Base-by-base conservation (phyloP, 2,329 filamentous ascomycete species). In the Alternaria panax region DNA sequence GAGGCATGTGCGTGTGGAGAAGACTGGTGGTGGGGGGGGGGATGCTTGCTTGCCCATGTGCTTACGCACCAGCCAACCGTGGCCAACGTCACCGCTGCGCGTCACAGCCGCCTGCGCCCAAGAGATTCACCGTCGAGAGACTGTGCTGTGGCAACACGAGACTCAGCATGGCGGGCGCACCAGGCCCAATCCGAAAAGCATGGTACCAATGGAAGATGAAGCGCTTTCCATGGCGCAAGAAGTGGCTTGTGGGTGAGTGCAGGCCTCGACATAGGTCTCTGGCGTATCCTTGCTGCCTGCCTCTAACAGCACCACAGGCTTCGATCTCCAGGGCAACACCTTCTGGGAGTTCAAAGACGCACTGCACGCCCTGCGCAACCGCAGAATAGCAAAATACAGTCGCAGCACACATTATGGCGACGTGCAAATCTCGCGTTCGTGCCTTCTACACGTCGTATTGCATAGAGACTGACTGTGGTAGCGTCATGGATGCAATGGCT, bases 401-500 rank as follows among this genome's bases (percentile, higher is more conserved):
- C 79, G 79, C 7, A 78, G 79, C 62, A 83, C 82, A 8, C 85
- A 88, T 69, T 84, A 84, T 67, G 80, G 81, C 56, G 87, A 90
- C 69, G 84, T 89, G 40, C 81, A 88, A 67, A 83, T 89, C 40
- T 81, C 84, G 34, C 87, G 85, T 87, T 60, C 28, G 59, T 59
- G 8, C 53, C 51, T 46, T 42, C 32, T 34, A 51, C 12, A 32
- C n/a, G 11, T 24, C 34, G 27, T 5, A 4, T 22, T 18, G 24
- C 30, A 22, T 20, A 34, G 22, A n/a, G 22, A 32, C 50, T 63
- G 45, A 61, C 54, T 20, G 22, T 36, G 20, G 22, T 72, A 87
- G 85, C 87, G 52, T 85, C 87, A 83, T 90, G 87, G 87, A 86
- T 88, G 70, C 87, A 89, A 78, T 90, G 87, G 87, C 84, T 90